Conservation (phyloP, 1,139 yeast genomes). For the Suzukiozyma palmioleophila region DNA sequence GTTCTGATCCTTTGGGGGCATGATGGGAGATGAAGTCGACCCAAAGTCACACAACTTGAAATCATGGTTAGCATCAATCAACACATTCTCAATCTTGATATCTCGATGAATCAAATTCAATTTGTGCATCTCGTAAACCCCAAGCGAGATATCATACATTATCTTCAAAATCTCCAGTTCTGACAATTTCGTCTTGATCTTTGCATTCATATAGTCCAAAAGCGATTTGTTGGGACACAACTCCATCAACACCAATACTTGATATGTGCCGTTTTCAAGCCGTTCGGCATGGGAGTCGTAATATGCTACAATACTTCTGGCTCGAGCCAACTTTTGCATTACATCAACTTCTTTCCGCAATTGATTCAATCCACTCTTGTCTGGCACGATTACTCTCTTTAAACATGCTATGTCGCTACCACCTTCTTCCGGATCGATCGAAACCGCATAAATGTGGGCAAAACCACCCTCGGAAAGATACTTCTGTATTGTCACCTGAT, state of each 20-base stretch:
- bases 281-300: constrained; percentile 77
- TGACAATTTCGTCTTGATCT: constrained; percentile 57
- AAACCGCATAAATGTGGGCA: constrained; percentile 57
- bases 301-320: constrained; percentile 58
- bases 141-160: constrained; percentile 62
- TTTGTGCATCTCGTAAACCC: constrained; percentile 70
- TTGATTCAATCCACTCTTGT: constrained; percentile 59
- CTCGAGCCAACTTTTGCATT: constrained; percentile 61
- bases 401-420: constrained; percentile 53
- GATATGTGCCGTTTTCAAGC: constrained; percentile 52
- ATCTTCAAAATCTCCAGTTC: constrained; percentile 63
- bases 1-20: constrained; percentile 62
- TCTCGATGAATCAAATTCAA: constrained; percentile 65
- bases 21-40: constrained; percentile 56
- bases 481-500: constrained; percentile 30
- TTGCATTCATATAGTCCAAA: constrained; percentile 69
- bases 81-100: constrained; percentile 73
- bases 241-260: constrained; percentile 75
- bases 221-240: constrained; percentile 69
- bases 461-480: constrained; percentile 48
- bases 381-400: constrained; percentile 71
- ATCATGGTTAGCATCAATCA: constrained; percentile 50
- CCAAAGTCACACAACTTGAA: constrained; percentile 80
- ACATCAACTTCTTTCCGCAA: constrained; percentile 76
- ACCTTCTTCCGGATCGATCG: constrained; percentile 37